phyloP scores from a whole-genome alignment of 2,329 filamentous ascomycete genomes.

The Stagonosporopsis tanaceti region DNA sequence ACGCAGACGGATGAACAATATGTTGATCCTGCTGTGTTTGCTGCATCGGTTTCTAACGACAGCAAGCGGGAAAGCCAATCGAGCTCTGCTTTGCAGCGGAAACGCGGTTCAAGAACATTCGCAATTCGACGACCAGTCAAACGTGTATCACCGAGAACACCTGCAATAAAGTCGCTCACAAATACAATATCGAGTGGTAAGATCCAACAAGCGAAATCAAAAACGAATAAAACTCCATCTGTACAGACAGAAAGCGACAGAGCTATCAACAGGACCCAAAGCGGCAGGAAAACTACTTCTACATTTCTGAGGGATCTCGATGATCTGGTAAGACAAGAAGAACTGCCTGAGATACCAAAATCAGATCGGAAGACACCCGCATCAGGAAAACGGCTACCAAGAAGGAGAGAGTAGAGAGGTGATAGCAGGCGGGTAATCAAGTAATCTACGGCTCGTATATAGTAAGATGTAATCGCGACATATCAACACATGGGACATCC shows the following conservation, averaged over 20 bases:
- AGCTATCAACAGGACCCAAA: background rate
- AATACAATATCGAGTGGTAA: background rate
- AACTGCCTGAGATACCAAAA: background rate
- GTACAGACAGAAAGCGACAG: background rate
- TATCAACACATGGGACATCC: no score
- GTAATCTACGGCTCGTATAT: no score
- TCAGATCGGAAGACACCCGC: no score
- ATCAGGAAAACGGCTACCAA: background rate
- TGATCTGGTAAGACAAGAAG: constrained; percentile 30
- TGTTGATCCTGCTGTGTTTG: constrained; percentile 2
- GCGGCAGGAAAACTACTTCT: constrained; percentile 35
- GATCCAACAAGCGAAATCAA: background rate
- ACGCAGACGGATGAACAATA: background rate
- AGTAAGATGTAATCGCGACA: no score
- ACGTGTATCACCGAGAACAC: background rate
- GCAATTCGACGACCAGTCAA: background rate
- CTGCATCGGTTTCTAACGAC: background rate
- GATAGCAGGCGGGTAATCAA: no score
- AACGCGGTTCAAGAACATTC: background rate
- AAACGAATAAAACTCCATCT: background rate
- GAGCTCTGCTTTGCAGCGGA: background rate
- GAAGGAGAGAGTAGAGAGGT: no score
- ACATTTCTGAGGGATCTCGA: constrained; percentile 41
- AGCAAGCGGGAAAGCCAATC: background rate
- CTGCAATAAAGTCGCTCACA: background rate